These are phyloP conservation scores for Endothia cerciana DNA, from an alignment of 2,329 filamentous ascomycete genomes.

Conservation along the genomic window DNA sequence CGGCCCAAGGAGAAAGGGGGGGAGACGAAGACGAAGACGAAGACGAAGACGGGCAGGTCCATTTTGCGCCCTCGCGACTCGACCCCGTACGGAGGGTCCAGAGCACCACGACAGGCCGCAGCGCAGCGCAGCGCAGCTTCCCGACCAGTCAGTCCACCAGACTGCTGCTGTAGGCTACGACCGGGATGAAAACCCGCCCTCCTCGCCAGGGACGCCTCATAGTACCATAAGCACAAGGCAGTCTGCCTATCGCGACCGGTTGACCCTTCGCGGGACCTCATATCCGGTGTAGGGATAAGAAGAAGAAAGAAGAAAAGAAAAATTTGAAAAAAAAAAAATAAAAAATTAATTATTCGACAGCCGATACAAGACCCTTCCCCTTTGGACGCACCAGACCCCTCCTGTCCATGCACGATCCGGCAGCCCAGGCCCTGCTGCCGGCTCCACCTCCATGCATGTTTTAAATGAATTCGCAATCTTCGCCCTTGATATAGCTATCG, in stretches of 20 bases:
- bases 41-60: not conserved
- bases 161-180: not conserved
- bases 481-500: conserved; percentile 26
- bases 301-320: not conserved
- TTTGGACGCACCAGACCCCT: conserved; percentile 9
- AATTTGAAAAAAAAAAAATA: not conserved
- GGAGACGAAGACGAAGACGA: no score
- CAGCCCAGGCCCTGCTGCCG: conserved; percentile 18
- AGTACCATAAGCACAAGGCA: not conserved
- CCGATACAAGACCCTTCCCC: not conserved
- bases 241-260: not conserved
- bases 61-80: not conserved
- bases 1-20: no score
- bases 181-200: not conserved
- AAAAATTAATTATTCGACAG: not conserved
- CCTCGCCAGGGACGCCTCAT: not conserved
- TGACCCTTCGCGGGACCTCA: conserved; percentile 6
- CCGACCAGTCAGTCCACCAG: not conserved
- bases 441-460: conserved; percentile 29
- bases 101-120: not conserved
- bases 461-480: conserved; percentile 29
- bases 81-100: not conserved
- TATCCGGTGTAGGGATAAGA: conserved; percentile 10
- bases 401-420: conserved; percentile 16
- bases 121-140: not conserved